Evolutionary conservation across 2,329 filamentous ascomycete species (phyloP).

Genomic region (Colletotrichum sp.): DNA sequence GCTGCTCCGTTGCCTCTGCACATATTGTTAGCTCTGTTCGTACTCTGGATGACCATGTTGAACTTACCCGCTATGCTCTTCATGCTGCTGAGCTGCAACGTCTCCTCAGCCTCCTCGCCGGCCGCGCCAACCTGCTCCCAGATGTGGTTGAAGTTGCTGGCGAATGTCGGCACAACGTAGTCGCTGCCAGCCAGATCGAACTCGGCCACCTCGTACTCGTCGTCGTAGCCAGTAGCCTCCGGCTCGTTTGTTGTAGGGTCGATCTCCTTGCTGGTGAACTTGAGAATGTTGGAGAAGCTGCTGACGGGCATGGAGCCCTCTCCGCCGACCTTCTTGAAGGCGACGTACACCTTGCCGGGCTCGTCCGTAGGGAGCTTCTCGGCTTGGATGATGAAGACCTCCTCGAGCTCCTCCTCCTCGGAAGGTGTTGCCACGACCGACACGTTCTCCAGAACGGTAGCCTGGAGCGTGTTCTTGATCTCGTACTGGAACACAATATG

Average conservation of each 20-base stretch:
- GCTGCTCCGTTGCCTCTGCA: constrained; percentile 88
- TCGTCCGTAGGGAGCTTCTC: constrained; percentile 83
- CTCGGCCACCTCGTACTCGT: constrained; percentile 96
- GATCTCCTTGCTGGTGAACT: constrained; percentile 98
- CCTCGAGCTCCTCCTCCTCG: constrained; percentile 83
- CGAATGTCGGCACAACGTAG: constrained; percentile 92
- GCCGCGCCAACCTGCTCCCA: constrained; percentile 94
- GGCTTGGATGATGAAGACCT: constrained; percentile 92
- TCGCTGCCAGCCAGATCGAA: constrained; percentile 90
- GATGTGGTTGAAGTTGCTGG: constrained; percentile 91
- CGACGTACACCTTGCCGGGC: constrained; percentile 92
- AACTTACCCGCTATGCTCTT: constrained; percentile 90
- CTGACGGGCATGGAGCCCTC: constrained; percentile 78
- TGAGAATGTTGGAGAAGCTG: constrained; percentile 90
- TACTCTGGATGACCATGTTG: background rate
- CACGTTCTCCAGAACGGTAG: constrained; percentile 89
- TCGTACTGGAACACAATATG: constrained; percentile 96
- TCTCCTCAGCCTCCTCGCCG: constrained; percentile 90
- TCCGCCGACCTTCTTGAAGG: constrained; percentile 83
- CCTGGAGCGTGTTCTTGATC: constrained; percentile 94
- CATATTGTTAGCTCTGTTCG: constrained; percentile 19
- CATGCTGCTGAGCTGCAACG: constrained; percentile 82
- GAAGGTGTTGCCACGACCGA: constrained; percentile 80
- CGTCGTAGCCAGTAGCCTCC: constrained; percentile 91
- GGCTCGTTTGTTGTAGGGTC: constrained; percentile 93